phyloP scores from a whole-genome alignment of 192 early-diverging fungal genomes.

The Funneliformis mosseae region DNA sequence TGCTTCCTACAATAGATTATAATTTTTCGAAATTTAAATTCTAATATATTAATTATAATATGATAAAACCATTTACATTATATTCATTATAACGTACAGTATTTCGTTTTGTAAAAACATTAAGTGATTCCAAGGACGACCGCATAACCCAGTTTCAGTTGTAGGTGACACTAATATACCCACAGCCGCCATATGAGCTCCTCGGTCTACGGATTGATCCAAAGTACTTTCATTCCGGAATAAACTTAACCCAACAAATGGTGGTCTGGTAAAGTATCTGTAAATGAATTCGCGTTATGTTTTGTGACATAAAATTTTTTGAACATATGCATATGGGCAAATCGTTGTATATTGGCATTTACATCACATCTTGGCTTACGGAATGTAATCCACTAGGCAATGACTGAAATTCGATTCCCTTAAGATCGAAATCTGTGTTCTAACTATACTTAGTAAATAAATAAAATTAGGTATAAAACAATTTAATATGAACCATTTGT shows the following conservation, averaged over 20 bases:
- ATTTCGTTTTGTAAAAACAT: slow-evolving; percentile 45
- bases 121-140: slow-evolving; percentile 53
- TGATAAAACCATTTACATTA: neutral
- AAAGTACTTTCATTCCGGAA: slow-evolving; percentile 45
- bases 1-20: neutral
- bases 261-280: slow-evolving; percentile 53
- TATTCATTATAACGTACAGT: slow-evolving; percentile 33
- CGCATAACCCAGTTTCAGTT: slow-evolving; percentile 46
- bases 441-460: neutral
- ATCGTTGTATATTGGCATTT: neutral
- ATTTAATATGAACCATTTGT: neutral
- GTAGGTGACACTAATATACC: slow-evolving; percentile 52
- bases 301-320: neutral
- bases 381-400: slow-evolving; percentile 61
- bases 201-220: slow-evolving; percentile 43
- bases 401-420: slow-evolving; percentile 55
- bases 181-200: slow-evolving; percentile 56
- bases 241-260: slow-evolving; percentile 48
- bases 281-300: neutral
- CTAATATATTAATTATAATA: neutral
- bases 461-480: neutral
- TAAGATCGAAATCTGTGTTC: slow-evolving; percentile 47
- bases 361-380: slow-evolving; percentile 55
- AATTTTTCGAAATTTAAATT: neutral
- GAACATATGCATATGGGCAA: neutral